phyloP scores from a whole-genome alignment of 768 basidiomycete genomes.

The Cystobasidium tubakii region DNA sequence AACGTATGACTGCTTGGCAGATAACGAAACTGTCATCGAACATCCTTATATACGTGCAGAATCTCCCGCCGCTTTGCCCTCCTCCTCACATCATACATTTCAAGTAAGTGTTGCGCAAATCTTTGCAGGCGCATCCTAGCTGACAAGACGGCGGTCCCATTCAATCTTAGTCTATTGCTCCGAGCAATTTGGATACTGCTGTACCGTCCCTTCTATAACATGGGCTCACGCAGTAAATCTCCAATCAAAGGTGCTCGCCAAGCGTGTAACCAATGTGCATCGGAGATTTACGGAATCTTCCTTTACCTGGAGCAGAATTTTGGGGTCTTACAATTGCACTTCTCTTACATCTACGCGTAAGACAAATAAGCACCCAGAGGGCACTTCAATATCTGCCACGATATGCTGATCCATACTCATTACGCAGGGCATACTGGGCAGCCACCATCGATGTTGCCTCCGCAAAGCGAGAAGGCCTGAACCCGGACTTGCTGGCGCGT shows the following conservation, averaged over 20 bases:
- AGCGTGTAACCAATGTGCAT: constrained; percentile 5
- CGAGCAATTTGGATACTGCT: constrained; percentile 21
- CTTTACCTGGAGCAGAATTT: constrained; percentile 9
- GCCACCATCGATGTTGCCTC: constrained; percentile 16
- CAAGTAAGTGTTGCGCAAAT: background rate
- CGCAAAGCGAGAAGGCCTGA: constrained; percentile 22
- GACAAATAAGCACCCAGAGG: background rate
- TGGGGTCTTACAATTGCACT: constrained; percentile 6
- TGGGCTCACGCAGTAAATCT: background rate
- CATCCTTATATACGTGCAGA: background rate
- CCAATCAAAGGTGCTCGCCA: constrained; percentile 15
- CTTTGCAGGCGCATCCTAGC: background rate
- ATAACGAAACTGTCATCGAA: background rate
- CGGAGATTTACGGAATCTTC: constrained; percentile 8
- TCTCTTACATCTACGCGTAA: constrained; percentile 19
- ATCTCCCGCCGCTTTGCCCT: constrained; percentile 5
- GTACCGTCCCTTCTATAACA: constrained; percentile 13
- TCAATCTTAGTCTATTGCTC: background rate
- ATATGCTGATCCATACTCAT: background rate
- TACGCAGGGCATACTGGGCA: constrained; percentile 15
- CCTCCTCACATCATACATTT: constrained; percentile 23
- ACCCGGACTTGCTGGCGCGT: constrained; percentile 4
- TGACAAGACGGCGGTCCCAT: too few relatives aligned
- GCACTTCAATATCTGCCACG: background rate
- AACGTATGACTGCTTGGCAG: constrained; percentile 19